Base-by-base conservation (phyloP, 1,139 yeast genomes). In the Candida dubliniensis region DNA sequence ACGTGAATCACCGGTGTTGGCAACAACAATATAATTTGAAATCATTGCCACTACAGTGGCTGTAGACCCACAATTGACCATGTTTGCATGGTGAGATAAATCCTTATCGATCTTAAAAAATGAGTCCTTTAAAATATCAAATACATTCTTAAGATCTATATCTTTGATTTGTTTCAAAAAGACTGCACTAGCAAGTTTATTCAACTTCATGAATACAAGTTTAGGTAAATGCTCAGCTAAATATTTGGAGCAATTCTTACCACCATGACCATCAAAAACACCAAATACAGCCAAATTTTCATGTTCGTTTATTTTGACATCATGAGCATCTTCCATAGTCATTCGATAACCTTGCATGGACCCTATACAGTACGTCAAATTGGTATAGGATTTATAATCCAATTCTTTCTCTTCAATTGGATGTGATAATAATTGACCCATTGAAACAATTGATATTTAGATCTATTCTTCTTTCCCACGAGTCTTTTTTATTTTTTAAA, bases 191-290 rank as follows among this genome's bases (percentile, higher is more conserved):
- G 29, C n/a, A 35, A 36, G 49, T 38, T 40, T 29, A 13, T 60
- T 59, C 31, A 76, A 48, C 12, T 55, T 53, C 25, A 58, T 56
- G 47, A 73, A 61, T 10, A 77, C 60, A 18, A 54, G 48, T 25
- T 57, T 55, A 2, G 74, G 71, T 12, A 81, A 65, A 25, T 62
- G 63, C n/a, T 71, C 71, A 35, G 81, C 71, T 3, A 85, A 66
- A 52, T 68, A 78, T 36, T 73, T 74, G 1, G 91, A 82, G 33
- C 87, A 75, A 29, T 74, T 72, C 12, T 75, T 71, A 14, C 91
- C 91, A 2, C 95, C 95, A 59, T 86, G 95, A 3, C 95, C 95
- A 60, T 86, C 95, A 62, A 83, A 86, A 3, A 86, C 87, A 0
- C 84, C 89, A 60, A 82, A 84, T 8, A 85, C 73, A 34, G 84